Evolutionary conservation across 306 rosid genomes (phyloP).

Genomic region (Oemleria cerasiformis): DNA sequence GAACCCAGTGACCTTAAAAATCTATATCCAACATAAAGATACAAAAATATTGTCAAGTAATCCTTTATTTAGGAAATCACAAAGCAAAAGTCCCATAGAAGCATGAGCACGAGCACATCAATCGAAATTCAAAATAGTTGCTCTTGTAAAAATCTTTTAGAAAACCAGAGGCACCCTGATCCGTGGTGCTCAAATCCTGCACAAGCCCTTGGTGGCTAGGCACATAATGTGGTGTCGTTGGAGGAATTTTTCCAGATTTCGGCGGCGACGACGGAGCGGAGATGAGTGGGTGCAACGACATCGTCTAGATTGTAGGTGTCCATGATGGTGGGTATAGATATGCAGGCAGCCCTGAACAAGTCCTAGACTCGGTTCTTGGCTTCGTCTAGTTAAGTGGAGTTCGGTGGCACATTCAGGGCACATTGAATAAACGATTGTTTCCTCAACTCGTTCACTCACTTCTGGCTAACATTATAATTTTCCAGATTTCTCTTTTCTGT

Average conservation of each 20-base stretch:
- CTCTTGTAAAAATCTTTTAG: slow-evolving; percentile 68
- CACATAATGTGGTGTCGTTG: slow-evolving; percentile 86
- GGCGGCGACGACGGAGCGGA: slow-evolving; percentile 74
- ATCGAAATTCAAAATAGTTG: slow-evolving; percentile 63
- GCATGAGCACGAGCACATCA: background rate
- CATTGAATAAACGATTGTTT: no score
- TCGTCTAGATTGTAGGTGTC: slow-evolving; percentile 80
- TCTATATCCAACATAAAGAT: slow-evolving; percentile 18
- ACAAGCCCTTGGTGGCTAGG: slow-evolving; percentile 48
- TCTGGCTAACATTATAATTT: no score
- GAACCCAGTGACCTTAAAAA: background rate
- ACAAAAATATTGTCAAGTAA: slow-evolving; percentile 16
- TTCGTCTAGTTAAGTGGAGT: slow-evolving; percentile 71
- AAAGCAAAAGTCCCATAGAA: background rate
- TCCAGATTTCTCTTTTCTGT: no score
- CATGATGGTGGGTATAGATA: slow-evolving; percentile 76
- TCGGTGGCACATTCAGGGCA: no score
- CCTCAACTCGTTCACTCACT: no score
- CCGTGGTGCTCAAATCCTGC: slow-evolving; percentile 61
- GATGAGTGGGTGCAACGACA: slow-evolving; percentile 50
- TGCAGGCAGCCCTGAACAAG: slow-evolving; percentile 71
- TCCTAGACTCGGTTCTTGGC: slow-evolving; percentile 72
- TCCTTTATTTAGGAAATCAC: slow-evolving; percentile 25
- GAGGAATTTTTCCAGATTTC: slow-evolving; percentile 73
- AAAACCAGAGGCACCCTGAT: slow-evolving; percentile 52